Evolutionary conservation across 2,329 filamentous ascomycete species (phyloP).

Genomic region (Cercospora nicotianae): DNA sequence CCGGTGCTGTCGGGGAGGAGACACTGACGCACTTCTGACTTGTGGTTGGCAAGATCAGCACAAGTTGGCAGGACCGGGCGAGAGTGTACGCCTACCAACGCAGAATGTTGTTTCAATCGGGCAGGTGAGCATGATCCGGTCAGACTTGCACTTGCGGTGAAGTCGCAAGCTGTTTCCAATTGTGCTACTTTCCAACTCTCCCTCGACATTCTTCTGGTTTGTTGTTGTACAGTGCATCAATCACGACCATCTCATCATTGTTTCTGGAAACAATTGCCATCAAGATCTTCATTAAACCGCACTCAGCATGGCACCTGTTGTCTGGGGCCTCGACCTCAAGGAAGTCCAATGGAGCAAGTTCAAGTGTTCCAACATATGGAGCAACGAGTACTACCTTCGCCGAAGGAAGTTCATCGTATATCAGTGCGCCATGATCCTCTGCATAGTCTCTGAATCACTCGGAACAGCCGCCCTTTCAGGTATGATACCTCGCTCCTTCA

Average conservation of each 20-base stretch:
- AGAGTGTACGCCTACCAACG: neutral
- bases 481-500: slow-evolving; percentile 33
- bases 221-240: neutral
- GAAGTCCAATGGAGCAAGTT: slow-evolving; percentile 62
- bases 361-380: slow-evolving; percentile 59
- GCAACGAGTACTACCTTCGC: slow-evolving; percentile 53
- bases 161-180: neutral
- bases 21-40: neutral
- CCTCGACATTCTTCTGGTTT: neutral
- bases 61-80: neutral
- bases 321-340: slow-evolving; percentile 59
- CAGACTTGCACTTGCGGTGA: neutral
- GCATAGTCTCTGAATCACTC: slow-evolving; percentile 57
- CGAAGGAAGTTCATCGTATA: slow-evolving; percentile 61
- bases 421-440: slow-evolving; percentile 59
- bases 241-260: neutral
- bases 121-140: neutral
- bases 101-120: neutral
- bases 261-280: neutral
- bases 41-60: neutral
- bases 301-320: slow-evolving; percentile 43
- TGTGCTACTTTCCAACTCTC: neutral
- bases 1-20: neutral
- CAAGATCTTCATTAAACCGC: neutral
- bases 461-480: slow-evolving; percentile 57